Evolutionary conservation across 495 filamentous ascomycete species (phyloP).

Genomic region (Penicillium paxilli): DNA sequence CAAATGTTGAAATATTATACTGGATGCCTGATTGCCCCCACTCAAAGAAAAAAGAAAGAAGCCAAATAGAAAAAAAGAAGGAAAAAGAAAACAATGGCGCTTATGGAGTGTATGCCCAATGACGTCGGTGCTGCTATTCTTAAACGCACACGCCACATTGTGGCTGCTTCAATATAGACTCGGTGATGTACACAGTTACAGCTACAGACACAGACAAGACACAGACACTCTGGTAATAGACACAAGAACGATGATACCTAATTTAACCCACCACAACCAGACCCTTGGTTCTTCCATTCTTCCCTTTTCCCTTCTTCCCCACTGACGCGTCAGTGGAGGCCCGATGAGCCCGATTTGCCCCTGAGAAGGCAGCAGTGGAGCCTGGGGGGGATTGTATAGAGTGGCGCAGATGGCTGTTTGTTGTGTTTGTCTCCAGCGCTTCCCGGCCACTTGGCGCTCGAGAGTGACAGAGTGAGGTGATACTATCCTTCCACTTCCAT

Average conservation of each 20-base stretch:
- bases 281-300: conserved; percentile 10
- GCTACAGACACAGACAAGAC: no score
- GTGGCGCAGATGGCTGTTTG: background rate
- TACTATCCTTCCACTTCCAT: no score
- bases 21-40: no score
- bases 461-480: background rate
- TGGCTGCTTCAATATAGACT: background rate
- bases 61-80: background rate
- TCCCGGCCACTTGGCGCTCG: background rate
- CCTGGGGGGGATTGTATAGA: background rate
- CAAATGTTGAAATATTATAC: no score
- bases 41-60: no score
- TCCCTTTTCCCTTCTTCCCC: conserved; percentile 5
- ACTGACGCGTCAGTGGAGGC: conserved; percentile 5
- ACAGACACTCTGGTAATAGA: no score
- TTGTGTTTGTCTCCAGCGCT: background rate
- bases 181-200: background rate
- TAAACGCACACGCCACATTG: conserved; percentile 24
- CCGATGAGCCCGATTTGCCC: background rate
- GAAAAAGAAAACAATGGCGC: background rate
- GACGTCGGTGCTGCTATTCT: conserved; percentile 33
- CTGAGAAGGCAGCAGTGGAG: background rate
- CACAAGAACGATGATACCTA: background rate
- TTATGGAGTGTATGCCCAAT: conserved; percentile 23
- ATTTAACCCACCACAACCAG: background rate